Evolutionary conservation across 148 eudicot genomes (phyloP).

Genomic region (Rhododendron henanense): DNA sequence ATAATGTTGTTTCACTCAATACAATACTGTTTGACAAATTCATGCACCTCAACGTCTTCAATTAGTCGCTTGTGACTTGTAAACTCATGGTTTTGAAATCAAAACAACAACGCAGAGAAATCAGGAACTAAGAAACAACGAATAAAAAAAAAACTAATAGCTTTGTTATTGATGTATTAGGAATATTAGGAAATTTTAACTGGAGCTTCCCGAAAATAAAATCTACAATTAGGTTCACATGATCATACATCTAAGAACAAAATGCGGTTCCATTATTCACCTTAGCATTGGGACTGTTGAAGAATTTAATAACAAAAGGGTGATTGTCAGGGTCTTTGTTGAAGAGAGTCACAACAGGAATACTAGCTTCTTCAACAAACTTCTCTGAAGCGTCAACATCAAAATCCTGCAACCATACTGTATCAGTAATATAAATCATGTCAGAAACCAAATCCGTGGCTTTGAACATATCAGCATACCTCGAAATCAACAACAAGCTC

Average conservation of each 20-base stretch:
- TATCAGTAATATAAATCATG: slow-evolving; percentile 1
- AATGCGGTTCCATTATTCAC: slow-evolving; percentile 22
- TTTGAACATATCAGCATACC: slow-evolving; percentile 27
- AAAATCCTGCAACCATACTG: slow-evolving; percentile 47
- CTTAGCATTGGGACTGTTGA: slow-evolving; percentile 56
- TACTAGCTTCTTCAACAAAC: slow-evolving; percentile 54
- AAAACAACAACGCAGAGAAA: not conserved
- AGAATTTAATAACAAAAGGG: slow-evolving; percentile 54
- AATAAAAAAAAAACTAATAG: not conserved
- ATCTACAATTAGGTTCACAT: not conserved
- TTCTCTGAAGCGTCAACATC: slow-evolving; percentile 53
- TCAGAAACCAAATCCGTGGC: not conserved
- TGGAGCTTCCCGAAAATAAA: not conserved
- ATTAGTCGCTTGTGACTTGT: not conserved
- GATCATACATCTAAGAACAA: not conserved
- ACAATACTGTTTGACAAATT: not conserved
- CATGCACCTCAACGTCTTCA: not conserved
- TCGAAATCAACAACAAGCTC: slow-evolving; percentile 69
- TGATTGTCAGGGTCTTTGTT: slow-evolving; percentile 59
- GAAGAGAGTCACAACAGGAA: slow-evolving; percentile 55
- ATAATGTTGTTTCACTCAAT: not conserved
- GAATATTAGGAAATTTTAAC: not conserved
- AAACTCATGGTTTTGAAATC: not conserved
- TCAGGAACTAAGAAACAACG: not conserved
- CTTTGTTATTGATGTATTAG: not conserved